Conservation (phyloP, 345 rosid species). For the Corchorus capsularis region DNA sequence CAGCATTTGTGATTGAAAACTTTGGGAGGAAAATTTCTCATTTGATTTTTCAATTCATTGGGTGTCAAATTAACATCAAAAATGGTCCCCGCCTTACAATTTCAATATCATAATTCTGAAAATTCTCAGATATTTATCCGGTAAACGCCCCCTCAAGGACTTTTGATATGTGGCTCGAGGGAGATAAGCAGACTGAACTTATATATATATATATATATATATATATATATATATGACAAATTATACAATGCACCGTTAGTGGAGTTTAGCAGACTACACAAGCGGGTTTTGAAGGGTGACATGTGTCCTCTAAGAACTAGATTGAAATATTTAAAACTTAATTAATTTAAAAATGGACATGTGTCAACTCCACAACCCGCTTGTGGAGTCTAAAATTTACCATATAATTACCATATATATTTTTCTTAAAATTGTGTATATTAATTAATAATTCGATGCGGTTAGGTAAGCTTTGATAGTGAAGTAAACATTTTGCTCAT, state of each 20-base stretch:
- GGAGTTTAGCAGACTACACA: too few species aligned
- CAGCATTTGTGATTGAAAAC: background rate
- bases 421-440: background rate
- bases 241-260: too few species aligned
- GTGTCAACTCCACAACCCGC: too few species aligned
- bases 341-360: too few species aligned
- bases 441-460: background rate
- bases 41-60: background rate
- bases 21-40: background rate
- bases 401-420: too few species aligned
- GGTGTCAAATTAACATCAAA: conserved; percentile 13
- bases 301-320: too few species aligned
- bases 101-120: background rate
- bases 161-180: background rate
- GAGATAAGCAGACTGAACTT: background rate
- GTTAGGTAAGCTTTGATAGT: background rate
- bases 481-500: background rate
- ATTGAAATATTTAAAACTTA: too few species aligned
- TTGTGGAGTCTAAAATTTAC: too few species aligned
- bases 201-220: too few species aligned
- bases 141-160: conserved; percentile 18
- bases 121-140: conserved; percentile 4
- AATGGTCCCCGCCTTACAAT: background rate
- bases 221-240: too few species aligned
- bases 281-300: too few species aligned